Base-by-base conservation (phyloP, 2,329 filamentous ascomycete genomes). In the Macrophomina tecta region DNA sequence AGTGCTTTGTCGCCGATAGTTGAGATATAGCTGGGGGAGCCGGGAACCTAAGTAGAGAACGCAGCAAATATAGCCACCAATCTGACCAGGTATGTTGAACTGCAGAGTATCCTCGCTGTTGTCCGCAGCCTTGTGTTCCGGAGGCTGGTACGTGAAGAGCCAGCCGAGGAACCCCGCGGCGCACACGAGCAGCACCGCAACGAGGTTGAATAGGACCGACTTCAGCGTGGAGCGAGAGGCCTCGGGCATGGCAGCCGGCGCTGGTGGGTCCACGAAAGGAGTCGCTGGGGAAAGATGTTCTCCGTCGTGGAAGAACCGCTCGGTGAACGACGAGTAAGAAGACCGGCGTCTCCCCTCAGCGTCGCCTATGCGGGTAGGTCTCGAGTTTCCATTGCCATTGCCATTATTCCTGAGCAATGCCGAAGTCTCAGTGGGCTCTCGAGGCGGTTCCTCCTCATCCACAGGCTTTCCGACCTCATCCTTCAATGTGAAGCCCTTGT, bases 51-150 rank as follows among this genome's bases (percentile, higher is more conserved):
- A 91, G 75, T 99, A 98, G 5, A 97, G 84, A 1, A 88, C 83
- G 2, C 95, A 93, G 80, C 94, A 98, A 56, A 98, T 85, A 80
- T 97, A 98, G 45, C 95, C 95, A 73, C 97, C 98, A 56, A 97
- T 82, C 76, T 99, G 95, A 61, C 95, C 95, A 79, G 89, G 87
- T 36, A 89, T 74, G 72, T 90, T 93, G 80, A 97, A 91, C 1
- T 83, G 79, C 9, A 93, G 85, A 1, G 82, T 77, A 52, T 84
- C 82, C 52, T 67, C 67, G 55, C 49, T 60, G 70, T 68, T 53
- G 70, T 71, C 45, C 68, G 76, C 72, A 40, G 76, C 75, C 30
- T 79, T 73, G 69, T 70, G 69, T 69, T 73, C 70, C 63, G 80
- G 70, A 69, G 84, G 82, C 63, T 83, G 77, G 66, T 86, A 79